A percentile compares a stretch with the other conserved stretches of the same genome.
Conservation (phyloP, 2,329 filamentous ascomycete genomes). For the Parafenestella ontariensis region DNA sequence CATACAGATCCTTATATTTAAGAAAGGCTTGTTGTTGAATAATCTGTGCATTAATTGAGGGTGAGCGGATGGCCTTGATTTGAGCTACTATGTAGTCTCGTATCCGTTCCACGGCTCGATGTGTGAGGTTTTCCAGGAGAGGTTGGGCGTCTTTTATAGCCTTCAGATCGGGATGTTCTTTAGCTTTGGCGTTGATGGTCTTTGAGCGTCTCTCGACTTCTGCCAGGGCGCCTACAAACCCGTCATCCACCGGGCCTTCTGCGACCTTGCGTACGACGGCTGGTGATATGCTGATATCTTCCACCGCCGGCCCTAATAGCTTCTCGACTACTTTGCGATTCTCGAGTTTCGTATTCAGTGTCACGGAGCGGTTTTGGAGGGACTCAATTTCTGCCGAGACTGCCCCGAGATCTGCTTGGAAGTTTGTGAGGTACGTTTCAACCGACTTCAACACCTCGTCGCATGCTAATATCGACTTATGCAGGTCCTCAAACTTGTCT, state of each 20-base stretch:
- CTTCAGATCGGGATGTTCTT: constrained; percentile 67
- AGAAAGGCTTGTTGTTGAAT: constrained; percentile 94
- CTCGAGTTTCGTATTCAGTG: constrained; percentile 82
- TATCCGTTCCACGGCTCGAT: constrained; percentile 92
- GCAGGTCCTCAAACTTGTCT: constrained; percentile 86
- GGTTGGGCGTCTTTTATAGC: constrained; percentile 85
- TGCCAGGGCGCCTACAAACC: constrained; percentile 81
- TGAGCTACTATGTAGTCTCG: constrained; percentile 93
- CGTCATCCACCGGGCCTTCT: constrained; percentile 87
- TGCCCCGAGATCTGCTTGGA: constrained; percentile 88
- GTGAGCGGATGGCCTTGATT: constrained; percentile 91
- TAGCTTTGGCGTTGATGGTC: constrained; percentile 71
- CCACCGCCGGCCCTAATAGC: constrained; percentile 83
- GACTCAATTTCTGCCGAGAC: constrained; percentile 97
- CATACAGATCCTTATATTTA: constrained; percentile 85
- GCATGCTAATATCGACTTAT: constrained; percentile 85
- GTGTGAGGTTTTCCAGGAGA: constrained; percentile 80
- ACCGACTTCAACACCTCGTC: constrained; percentile 94
- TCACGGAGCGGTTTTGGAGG: constrained; percentile 83
- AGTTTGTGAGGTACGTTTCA: constrained; percentile 88
- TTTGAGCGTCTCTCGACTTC: constrained; percentile 83
- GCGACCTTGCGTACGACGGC: constrained; percentile 82
- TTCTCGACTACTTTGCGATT: constrained; percentile 91
- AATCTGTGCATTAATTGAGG: constrained; percentile 95
- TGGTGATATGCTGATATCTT: constrained; percentile 89